Base-by-base conservation (phyloP, 768 basidiomycete species). In the Leccinum rimulosum region DNA sequence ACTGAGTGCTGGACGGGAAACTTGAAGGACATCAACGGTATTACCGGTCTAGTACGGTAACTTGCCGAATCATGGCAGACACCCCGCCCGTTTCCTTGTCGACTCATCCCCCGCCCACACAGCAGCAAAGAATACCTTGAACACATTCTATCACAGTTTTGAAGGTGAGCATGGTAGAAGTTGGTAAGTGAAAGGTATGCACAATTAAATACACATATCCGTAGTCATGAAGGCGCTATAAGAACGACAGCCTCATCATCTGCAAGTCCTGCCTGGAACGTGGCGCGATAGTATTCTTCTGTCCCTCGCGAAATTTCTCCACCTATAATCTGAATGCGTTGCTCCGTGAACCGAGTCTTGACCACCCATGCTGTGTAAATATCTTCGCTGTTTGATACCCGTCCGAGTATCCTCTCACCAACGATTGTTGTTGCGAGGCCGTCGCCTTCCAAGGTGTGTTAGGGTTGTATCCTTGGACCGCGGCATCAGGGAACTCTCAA, bases 261-360 rank as follows among this genome's bases (percentile, higher is more conserved):
- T 1, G 40, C 58, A 0, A 66, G 15, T 19, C 62, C 66, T 5
- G 19, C 51, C 51, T 61, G 61, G 63, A 67, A 67, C 6, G 59
- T 63, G 1, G 14, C 12, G 28, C 54, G 60, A 50, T 64, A 67
- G 43, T 54, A 58, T 0, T 51, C 54, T 30, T 55, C 63, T 0
- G 63, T 62, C 6, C 58, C 66, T n/a, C 45, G 40, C 2, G 40
- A 11, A 19, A 68, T 12, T 8, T 33, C 33, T 19, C 56, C 61
- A 4, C 63, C 50, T 50, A 65, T 60, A 3, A 60, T 88, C 85
- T 17, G 59, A n/a, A 88, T 77, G 64, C 80, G 87, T 63, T 89
- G 87, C 6, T 78, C 82, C 17, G 71, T 70, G 66, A 88, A 89
- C 0, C 87, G 1, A 87, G 75, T 60, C 75, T 80, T 28, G 80